Conservation (phyloP, 345 rosid genomes). For the Moricandia arvensis region DNA sequence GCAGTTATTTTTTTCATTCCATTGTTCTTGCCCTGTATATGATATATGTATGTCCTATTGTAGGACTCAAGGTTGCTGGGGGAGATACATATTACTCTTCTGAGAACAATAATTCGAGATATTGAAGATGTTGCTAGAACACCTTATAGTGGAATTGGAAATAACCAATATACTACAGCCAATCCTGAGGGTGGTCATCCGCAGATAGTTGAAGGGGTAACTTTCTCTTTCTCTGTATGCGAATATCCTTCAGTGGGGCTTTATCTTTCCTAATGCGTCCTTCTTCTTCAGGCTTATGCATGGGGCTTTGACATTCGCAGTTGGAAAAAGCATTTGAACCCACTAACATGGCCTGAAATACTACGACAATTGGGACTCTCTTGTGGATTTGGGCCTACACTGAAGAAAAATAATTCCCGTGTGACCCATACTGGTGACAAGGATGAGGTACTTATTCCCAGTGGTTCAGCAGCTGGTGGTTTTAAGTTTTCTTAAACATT, state of each 20-base stretch:
- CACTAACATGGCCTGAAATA: constrained; percentile 95
- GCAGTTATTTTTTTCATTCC: constrained; percentile 14
- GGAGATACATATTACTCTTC: constrained; percentile 84
- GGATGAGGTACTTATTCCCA: constrained; percentile 55
- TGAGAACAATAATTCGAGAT: constrained; percentile 76
- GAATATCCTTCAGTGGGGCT: constrained; percentile 9
- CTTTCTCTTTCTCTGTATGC: constrained; percentile 5
- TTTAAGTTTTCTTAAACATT: neutral
- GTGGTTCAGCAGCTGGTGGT: neutral
- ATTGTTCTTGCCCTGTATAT: constrained; percentile 15
- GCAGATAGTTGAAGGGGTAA: constrained; percentile 95
- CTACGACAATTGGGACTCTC: constrained; percentile 86
- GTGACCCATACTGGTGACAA: constrained; percentile 50
- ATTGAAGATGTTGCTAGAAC: constrained; percentile 94
- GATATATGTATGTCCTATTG: constrained; percentile 31
- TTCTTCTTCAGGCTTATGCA: constrained; percentile 69
- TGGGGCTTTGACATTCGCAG: constrained; percentile 98
- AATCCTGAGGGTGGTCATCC: constrained; percentile 99
- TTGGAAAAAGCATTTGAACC: constrained; percentile 88
- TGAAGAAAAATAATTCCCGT: constrained; percentile 56
- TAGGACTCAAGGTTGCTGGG: constrained; percentile 98
- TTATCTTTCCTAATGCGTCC: constrained; percentile 3
- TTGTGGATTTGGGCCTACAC: constrained; percentile 85
- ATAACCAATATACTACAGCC: constrained; percentile 68
- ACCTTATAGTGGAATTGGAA: constrained; percentile 77